A percentile compares a stretch with the other conserved stretches of the same genome.
Conservation (phyloP, 1,284 basidiomycete species). For the Puccinia horiana region DNA sequence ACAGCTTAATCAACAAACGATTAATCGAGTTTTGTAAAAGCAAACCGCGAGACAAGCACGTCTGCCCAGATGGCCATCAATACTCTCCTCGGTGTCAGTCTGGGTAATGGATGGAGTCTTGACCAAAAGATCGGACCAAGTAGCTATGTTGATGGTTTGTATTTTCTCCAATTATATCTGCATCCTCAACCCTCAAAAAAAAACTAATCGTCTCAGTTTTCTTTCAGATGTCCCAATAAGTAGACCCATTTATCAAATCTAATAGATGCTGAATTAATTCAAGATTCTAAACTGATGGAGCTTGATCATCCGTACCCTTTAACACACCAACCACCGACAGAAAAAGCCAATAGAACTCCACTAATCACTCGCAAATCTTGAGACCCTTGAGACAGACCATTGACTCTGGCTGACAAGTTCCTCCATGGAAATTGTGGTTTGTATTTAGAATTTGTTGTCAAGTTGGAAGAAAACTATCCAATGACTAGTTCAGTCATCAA, state of each 20-base stretch:
- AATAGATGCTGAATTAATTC: slow-evolving; percentile 23
- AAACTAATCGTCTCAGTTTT: too few relatives aligned
- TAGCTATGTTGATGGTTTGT: slow-evolving; percentile 29
- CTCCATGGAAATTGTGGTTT: too few relatives aligned
- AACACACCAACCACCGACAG: background rate
- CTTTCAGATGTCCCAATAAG: slow-evolving; percentile 37
- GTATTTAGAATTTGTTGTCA: slow-evolving; percentile 34
- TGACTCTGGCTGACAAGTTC: too few relatives aligned
- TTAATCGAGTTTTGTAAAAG: slow-evolving; percentile 25
- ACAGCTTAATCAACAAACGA: background rate
- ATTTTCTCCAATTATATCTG: too few relatives aligned
- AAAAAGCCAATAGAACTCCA: background rate
- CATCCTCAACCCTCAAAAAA: too few relatives aligned
- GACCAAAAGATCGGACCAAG: slow-evolving; percentile 19
- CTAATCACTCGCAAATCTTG: slow-evolving; percentile 13
- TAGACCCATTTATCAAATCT: slow-evolving; percentile 33
- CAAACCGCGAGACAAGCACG: slow-evolving; percentile 6
- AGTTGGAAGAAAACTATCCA: slow-evolving; percentile 40
- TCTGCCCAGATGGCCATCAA: slow-evolving; percentile 38
- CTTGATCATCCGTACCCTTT: background rate
- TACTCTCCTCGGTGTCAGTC: slow-evolving; percentile 20
- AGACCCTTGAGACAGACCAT: background rate
- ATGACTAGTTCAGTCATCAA: slow-evolving; percentile 47
- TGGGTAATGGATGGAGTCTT: slow-evolving; percentile 36
- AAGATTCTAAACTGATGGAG: slow-evolving; percentile 23